phyloP scores from a whole-genome alignment of 2,329 filamentous ascomycete genomes.

The Scolecobasidium constrictum region DNA sequence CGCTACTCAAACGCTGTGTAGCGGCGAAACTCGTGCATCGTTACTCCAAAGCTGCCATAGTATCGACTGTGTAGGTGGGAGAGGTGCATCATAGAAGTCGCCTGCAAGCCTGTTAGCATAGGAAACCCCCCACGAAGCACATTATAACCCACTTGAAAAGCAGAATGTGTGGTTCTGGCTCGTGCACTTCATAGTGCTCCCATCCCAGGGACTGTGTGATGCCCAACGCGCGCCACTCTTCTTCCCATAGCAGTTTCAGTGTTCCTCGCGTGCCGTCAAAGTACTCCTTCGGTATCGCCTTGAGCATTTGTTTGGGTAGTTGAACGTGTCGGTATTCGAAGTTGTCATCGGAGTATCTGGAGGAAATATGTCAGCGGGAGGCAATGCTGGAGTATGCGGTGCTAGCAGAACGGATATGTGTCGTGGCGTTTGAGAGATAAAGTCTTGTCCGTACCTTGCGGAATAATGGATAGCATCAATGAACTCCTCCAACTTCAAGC shows the following conservation, averaged over 20 bases:
- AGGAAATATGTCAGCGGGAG: background rate
- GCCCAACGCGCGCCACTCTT: slow-evolving; percentile 93
- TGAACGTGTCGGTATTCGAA: slow-evolving; percentile 98
- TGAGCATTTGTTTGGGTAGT: slow-evolving; percentile 95
- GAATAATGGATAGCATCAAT: slow-evolving; percentile 95
- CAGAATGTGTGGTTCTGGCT: slow-evolving; percentile 95
- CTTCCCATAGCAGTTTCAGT: slow-evolving; percentile 92
- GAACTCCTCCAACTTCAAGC: slow-evolving; percentile 77
- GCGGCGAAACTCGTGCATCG: too few relatives aligned
- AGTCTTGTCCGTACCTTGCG: slow-evolving; percentile 50
- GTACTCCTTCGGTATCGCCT: slow-evolving; percentile 90
- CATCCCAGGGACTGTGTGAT: slow-evolving; percentile 98
- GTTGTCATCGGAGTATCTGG: slow-evolving; percentile 82
- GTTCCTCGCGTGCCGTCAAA: slow-evolving; percentile 84
- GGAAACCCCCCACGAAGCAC: too few relatives aligned
- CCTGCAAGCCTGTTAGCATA: too few relatives aligned
- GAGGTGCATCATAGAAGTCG: too few relatives aligned
- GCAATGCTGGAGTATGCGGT: too few relatives aligned
- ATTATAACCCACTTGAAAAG: slow-evolving; percentile 76
- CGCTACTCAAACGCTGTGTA: too few relatives aligned
- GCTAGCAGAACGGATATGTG: background rate
- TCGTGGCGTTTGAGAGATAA: background rate
- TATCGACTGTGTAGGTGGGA: too few relatives aligned
- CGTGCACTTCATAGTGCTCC: slow-evolving; percentile 99
- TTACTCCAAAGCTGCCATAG: too few relatives aligned